Evolutionary conservation across 768 basidiomycete species (phyloP).

Genomic region (Dendrothele bispora): DNA sequence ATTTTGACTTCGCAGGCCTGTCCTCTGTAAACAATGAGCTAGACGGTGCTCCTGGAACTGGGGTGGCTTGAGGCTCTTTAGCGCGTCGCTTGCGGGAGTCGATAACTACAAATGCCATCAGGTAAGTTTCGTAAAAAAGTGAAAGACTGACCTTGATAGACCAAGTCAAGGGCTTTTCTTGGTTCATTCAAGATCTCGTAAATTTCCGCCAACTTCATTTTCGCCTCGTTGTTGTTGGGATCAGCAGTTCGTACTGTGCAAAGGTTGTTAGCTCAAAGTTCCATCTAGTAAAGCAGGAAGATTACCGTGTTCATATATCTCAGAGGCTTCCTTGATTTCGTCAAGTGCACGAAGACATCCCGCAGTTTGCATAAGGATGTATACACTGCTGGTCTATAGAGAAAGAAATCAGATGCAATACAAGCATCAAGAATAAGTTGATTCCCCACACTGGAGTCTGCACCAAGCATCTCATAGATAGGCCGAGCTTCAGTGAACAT

Average conservation of each 20-base stretch:
- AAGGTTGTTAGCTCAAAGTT: not conserved
- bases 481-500: conserved; percentile 78
- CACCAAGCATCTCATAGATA: conserved; percentile 78
- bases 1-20: conserved; percentile 29
- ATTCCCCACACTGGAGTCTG: conserved; percentile 67
- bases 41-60: conserved; percentile 4
- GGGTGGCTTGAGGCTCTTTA: conserved; percentile 20
- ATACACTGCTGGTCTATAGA: conserved; percentile 68
- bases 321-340: conserved; percentile 72
- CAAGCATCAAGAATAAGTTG: not conserved
- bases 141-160: conserved; percentile 67
- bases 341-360: conserved; percentile 79
- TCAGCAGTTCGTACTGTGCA: conserved; percentile 68
- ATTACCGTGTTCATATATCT: conserved; percentile 81
- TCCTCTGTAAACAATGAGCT: conserved; percentile 67
- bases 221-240: conserved; percentile 76
- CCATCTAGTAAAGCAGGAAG: not conserved
- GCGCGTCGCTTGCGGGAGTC: conserved; percentile 56
- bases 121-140: not conserved
- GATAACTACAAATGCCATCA: conserved; percentile 40
- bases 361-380: conserved; percentile 75
- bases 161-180: conserved; percentile 77
- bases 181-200: conserved; percentile 84
- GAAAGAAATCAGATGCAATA: not conserved
- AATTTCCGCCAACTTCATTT: conserved; percentile 87